Evolutionary conservation across 164 flowering plant species (phyloP), one percentile per base, ranked within the genome.

Genomic region (Annona squamosa): DNA sequence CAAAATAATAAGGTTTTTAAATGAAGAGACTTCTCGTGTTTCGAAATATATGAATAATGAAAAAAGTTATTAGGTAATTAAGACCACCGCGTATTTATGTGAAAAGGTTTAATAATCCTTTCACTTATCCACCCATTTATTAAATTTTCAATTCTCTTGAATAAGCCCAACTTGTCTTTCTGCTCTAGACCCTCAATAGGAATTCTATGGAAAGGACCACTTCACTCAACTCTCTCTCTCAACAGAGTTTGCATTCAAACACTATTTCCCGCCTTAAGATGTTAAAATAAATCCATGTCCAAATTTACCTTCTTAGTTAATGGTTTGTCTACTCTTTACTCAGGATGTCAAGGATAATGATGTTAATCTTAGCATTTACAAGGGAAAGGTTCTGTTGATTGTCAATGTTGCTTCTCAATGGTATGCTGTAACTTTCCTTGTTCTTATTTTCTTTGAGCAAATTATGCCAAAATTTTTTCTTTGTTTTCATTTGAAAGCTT

Each of bases 341-440:
- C 85, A 91, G 94, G 94, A 91, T 85, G 90, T 87, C 37, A 84
- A 77, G 69, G 94, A 90, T 44, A 87, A 87, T 63, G 93, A 86
- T 81, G 94, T 91, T 65, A 86, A 83, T 73, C 87, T 91, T 18
- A 85, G 90, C 78, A 71, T 2, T 42, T 91, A 90, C 82, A 90
- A 87, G 79, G 97, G 97, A 42, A 91, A 90, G 79, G 90, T 81
- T 74, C 83, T 90, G 41, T 74, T 91, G 86, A 84, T 89, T 80
- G 93, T 91, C 69, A 90, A 91, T 78, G 94, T 91, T 72, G 97
- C 93, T 37, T 91, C 97, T 3, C 85, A 91, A 70, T 91, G 97
- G 97, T 90, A 84, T 1, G 7, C 52, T 6, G 45, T 46, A 43
- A 17, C 10, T 65, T 66, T 46, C 68, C 9, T 52, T 2, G 13